Evolutionary conservation across 139 green algal species (phyloP), one percentile per base, ranked within the genome.

Genomic region (Chlamydomonas asymmetrica): DNA sequence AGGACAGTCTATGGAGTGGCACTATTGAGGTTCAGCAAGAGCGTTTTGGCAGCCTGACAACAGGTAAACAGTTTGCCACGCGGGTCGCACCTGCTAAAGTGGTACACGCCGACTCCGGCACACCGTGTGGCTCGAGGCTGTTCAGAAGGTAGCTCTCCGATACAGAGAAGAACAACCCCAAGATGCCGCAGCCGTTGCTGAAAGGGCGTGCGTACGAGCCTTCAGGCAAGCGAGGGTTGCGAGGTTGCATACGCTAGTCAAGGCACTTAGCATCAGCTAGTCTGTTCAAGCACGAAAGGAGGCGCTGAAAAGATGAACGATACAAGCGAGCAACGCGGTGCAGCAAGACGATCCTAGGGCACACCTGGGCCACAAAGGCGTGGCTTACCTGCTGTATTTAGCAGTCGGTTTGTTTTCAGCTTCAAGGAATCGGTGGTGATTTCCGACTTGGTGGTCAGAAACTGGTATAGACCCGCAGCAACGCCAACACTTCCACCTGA

Each of bases 111-210:
- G 79, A 75, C 37, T 93, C 91, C 3, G 92, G 88, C 18, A 92
- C 9, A 5, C 71, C 75, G 43, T 64, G 64, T 20, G 69, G 84
- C 79, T 95, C 88, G 56, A 83, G 75, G n/a, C 84, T 27, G 71
- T 91, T 79, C 13, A 80, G 74, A 2, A 90, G 70, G 32, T 89
- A 75, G 52, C 73, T 88, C 71, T 97, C 92, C 4, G 75, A 80
- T 23, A 65, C 71, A 0, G 89, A 80, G 75, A 95, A 97, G 74
- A 91, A 90, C 31, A 97, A 78, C 40, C 92, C 92, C 5, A 97
- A 66, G 45, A 95, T 88, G 32, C 92, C 92, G 29, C 89, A 74
- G 35, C 88, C 78, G 78, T 96, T 95, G 43, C 87, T 91, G 61
- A 85, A 84, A 23, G 68, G 78, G 34, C 76, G 54, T 7, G 80